Base-by-base conservation (phyloP, 345 rosid species). In the Hibiscus syriacus region DNA sequence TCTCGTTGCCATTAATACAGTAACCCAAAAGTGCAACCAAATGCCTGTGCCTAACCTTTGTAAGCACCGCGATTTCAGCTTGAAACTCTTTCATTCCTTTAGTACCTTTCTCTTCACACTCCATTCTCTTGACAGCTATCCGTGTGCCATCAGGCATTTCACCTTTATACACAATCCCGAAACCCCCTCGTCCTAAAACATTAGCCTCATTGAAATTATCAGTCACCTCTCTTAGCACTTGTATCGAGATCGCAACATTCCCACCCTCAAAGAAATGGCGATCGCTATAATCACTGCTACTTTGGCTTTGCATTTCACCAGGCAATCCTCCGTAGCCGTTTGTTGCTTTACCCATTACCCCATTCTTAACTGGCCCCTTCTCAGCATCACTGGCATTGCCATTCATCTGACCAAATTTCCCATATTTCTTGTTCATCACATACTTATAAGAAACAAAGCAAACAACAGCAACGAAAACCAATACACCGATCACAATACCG, bases 11-110 rank as follows among this genome's bases (percentile, higher is more conserved):
- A 55, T 87, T 85, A 46, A 87, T 75, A 68, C 96, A 92, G 78
- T 81, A 89, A 50, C 98, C 96, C 70, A 89, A 76, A 14, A 92
- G 81, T 20, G 96, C 92, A 12, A 92, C 98, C 74, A 92, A 72
- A 56, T 92, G 96, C 73, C 98, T 82, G 66, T 92, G 96, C 82
- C 96, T 86, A 50, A 89, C 98, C 66, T 87, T 92, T n/a, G 87
- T 83, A 17, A 92, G 92, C 54, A 92, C 96, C 0, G 86, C 85
- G 34, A 92, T 86, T 84, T 92, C 98, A 5, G 98, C 94, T 46
- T 87, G 90, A 73, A 92, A 92, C 78, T 92, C 94, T 32, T 76
- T 86, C 89, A 86, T 55, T 57, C 96, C 96, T 71, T 92, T 85
- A 12, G 72, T 82, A 27, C 89, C 86, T 79, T 74, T 77, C 6